phyloP scores from a whole-genome alignment of 306 rosid genomes.

The Prunus persica region Prunus_persica_NCBIv2 NC_034016.1:14240501-14241000 shows the following conservation, averaged over 20 bases:
- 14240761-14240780: slow-evolving; percentile 56
- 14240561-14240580: not conserved
- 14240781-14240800: slow-evolving; percentile 48
- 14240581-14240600: not conserved
- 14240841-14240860: slow-evolving; percentile 59
- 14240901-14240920: slow-evolving; percentile 49
- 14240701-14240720: slow-evolving; percentile 34
- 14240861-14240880: slow-evolving; percentile 55
- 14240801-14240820: slow-evolving; percentile 43
- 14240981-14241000: slow-evolving; percentile 53
- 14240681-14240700: not conserved
- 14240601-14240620: not conserved
- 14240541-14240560: not conserved
- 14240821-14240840: slow-evolving; percentile 42
- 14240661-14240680: not conserved
- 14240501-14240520: not conserved
- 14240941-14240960: slow-evolving; percentile 64
- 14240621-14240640: not conserved
- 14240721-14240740: slow-evolving; percentile 48
- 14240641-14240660: not conserved
- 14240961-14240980: slow-evolving; percentile 60
- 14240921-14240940: slow-evolving; percentile 62
- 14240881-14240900: slow-evolving; percentile 66
- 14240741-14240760: slow-evolving; percentile 40
- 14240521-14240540: not conserved